These are phyloP conservation scores for Flaveria floridana DNA, from an alignment of 140 eudicot genomes.

Conservation along the genomic window DNA sequence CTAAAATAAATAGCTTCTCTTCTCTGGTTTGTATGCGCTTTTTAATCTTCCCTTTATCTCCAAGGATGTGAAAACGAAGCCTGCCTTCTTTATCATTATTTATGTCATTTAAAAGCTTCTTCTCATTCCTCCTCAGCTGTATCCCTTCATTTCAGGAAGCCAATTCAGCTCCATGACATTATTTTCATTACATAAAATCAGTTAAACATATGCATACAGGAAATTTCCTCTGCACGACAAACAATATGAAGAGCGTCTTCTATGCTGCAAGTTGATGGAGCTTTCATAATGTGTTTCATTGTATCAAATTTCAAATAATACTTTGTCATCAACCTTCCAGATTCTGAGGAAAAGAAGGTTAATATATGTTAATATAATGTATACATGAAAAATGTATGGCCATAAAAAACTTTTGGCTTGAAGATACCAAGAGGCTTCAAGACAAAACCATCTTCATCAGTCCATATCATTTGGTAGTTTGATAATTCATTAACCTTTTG, in stretches of 20 bases:
- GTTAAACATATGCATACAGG: slow-evolving; percentile 55
- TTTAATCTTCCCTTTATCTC: slow-evolving; percentile 85
- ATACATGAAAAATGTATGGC: slow-evolving; percentile 9
- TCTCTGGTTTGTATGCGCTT: slow-evolving; percentile 95
- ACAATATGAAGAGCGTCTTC: slow-evolving; percentile 83
- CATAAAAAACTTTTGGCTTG: slow-evolving; percentile 15
- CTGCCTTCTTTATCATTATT: slow-evolving; percentile 84
- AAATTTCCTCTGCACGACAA: slow-evolving; percentile 85
- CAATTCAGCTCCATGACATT: slow-evolving; percentile 28
- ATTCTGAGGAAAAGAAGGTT: slow-evolving; percentile 54
- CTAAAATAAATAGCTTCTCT: slow-evolving; percentile 91
- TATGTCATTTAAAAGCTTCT: slow-evolving; percentile 86
- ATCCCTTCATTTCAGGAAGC: slow-evolving; percentile 63
- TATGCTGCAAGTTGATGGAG: slow-evolving; percentile 72
- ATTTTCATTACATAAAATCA: slow-evolving; percentile 9
- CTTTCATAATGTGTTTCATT: slow-evolving; percentile 88
- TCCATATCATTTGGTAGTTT: slow-evolving; percentile 82
- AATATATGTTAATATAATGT: slow-evolving; percentile 1
- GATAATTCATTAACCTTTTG: slow-evolving; percentile 87
- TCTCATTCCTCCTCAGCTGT: slow-evolving; percentile 95
- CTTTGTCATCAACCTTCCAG: slow-evolving; percentile 96
- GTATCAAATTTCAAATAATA: slow-evolving; percentile 91
- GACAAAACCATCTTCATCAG: slow-evolving; percentile 90
- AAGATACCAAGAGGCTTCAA: slow-evolving; percentile 89
- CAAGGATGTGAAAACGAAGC: slow-evolving; percentile 89